These are phyloP conservation scores for Petunia hybrid DNA, from an alignment of 305 asterid genomes.

Conservation along the genomic window DNA sequence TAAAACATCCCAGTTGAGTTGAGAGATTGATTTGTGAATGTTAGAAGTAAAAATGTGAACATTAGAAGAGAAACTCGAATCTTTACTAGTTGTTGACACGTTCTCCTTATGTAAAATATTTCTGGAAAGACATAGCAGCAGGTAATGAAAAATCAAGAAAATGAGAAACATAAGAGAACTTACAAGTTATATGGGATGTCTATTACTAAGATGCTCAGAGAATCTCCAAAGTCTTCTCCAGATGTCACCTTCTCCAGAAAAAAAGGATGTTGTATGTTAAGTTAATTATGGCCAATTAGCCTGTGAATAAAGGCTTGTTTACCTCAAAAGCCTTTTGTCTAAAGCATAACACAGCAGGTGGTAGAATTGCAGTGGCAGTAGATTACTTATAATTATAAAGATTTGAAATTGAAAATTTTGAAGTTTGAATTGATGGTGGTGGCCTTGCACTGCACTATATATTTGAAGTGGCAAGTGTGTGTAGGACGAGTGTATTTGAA, in stretches of 20 bases:
- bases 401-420: conserved; percentile 54
- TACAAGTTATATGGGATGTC: neutral
- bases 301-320: conserved; percentile 22
- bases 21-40: neutral
- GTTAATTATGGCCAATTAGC: conserved; percentile 29
- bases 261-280: conserved; percentile 41
- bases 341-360: conserved; percentile 48
- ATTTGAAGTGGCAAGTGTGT: conserved; percentile 27
- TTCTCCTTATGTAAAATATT: too few species aligned
- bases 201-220: neutral
- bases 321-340: conserved; percentile 40
- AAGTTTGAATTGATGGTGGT: conserved; percentile 44
- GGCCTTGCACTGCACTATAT: conserved; percentile 31
- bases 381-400: neutral
- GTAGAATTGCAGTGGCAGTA: conserved; percentile 30
- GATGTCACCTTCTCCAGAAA: neutral
- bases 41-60: neutral
- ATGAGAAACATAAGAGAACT: neutral
- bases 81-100: neutral
- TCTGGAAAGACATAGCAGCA: neutral
- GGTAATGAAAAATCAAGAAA: neutral
- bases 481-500: conserved; percentile 48
- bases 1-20: neutral
- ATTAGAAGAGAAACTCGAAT: neutral
- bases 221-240: conserved; percentile 2